phyloP scores from a whole-genome alignment of 2,329 filamentous ascomycete genomes.

The Fusarium globosum region DNA sequence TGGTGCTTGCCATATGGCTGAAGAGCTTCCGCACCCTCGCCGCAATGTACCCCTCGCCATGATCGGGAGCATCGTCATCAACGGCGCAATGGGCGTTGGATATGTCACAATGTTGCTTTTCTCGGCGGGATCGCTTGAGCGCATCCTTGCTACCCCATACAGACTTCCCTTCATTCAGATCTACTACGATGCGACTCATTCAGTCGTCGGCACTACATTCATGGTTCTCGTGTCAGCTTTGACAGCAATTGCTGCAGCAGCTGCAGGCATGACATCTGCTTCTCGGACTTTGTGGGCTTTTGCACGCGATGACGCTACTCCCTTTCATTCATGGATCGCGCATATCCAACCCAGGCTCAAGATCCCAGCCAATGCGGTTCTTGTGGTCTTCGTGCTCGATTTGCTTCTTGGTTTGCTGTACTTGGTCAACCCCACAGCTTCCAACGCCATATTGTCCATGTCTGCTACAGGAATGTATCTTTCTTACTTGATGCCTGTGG shows the following conservation, averaged over 20 bases:
- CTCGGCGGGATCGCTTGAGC: background rate
- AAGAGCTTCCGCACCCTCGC: background rate
- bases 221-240: too few relatives aligned
- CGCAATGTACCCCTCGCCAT: background rate
- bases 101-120: background rate
- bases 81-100: background rate
- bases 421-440: background rate
- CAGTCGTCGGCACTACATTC: too few relatives aligned
- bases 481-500: background rate
- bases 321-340: too few relatives aligned
- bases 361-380: background rate
- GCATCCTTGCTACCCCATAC: background rate
- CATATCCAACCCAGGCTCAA: too few relatives aligned
- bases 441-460: background rate
- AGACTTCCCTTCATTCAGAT: background rate
- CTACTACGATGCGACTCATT: too few relatives aligned
- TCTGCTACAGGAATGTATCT: background rate
- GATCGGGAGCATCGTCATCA: background rate
- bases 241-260: too few relatives aligned
- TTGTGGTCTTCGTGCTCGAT: background rate
- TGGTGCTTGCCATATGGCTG: background rate
- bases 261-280: too few relatives aligned
- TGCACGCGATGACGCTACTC: too few relatives aligned
- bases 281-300: too few relatives aligned
- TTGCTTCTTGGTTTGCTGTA: background rate